Evolutionary conservation across 192 early-diverging fungal genomes (phyloP).

Genomic region (Linnemannia elongata): DNA sequence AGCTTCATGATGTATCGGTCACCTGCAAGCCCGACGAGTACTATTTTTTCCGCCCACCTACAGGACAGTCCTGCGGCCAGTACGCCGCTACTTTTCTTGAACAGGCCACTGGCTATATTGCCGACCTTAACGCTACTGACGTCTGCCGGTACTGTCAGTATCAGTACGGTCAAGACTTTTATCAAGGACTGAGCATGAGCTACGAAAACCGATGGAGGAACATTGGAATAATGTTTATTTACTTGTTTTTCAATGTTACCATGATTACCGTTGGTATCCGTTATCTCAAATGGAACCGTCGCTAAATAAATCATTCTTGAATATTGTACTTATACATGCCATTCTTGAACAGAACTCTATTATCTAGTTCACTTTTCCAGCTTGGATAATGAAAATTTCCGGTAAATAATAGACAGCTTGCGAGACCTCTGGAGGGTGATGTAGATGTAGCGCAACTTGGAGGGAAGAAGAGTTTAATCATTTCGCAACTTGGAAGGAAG

Average conservation of each 20-base stretch:
- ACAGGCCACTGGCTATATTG: conserved; percentile 71
- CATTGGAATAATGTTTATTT: conserved; percentile 73
- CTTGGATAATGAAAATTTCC: too few relatives aligned
- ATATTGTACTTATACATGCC: too few relatives aligned
- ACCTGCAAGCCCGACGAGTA: conserved; percentile 66
- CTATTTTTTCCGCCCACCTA: conserved; percentile 66
- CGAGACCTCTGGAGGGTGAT: too few relatives aligned
- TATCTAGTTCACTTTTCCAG: too few relatives aligned
- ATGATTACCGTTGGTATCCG: conserved; percentile 56
- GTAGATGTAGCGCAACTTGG: too few relatives aligned
- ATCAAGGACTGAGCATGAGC: conserved; percentile 62
- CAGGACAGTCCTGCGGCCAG: conserved; percentile 70
- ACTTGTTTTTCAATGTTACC: conserved; percentile 69
- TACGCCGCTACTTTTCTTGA: conserved; percentile 70
- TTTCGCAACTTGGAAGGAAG: too few relatives aligned
- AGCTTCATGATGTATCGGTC: conserved; percentile 64
- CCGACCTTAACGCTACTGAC: conserved; percentile 61
- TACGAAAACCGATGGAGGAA: conserved; percentile 76
- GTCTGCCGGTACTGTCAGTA: conserved; percentile 77
- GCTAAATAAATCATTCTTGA: conserved; percentile 13
- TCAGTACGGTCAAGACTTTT: conserved; percentile 71
- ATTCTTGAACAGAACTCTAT: too few relatives aligned
- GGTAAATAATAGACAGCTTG: too few relatives aligned
- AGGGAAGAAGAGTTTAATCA: too few relatives aligned
- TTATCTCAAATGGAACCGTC: conserved; percentile 54